A percentile compares a stretch with the other conserved stretches of the same genome.
Evolutionary conservation across 805 yeast species (phyloP).

Genomic region (Candida krabiensis): DNA sequence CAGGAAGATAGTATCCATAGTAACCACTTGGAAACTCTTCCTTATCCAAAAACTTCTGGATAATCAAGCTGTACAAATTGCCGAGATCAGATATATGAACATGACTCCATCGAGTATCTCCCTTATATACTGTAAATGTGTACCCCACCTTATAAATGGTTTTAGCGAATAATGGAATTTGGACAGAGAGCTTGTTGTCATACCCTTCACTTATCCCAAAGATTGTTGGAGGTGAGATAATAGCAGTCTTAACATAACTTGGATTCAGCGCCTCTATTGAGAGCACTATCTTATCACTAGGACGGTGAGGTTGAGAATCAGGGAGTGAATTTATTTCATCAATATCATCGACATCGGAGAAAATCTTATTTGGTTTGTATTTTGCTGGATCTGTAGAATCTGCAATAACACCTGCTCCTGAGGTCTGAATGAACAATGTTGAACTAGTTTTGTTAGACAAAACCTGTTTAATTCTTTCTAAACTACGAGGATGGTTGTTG

Average conservation of each 20-base stretch:
- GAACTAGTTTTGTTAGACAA: slow-evolving; percentile 18
- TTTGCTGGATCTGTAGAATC: slow-evolving; percentile 51
- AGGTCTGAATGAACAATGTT: slow-evolving; percentile 35
- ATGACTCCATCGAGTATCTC: slow-evolving; percentile 36
- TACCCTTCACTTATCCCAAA: slow-evolving; percentile 36
- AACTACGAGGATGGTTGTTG: slow-evolving; percentile 9
- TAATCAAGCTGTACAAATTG: slow-evolving; percentile 28
- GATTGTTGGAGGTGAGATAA: slow-evolving; percentile 36
- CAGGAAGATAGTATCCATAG: slow-evolving; percentile 38
- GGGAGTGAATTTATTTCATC: slow-evolving; percentile 30
- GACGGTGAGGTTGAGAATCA: slow-evolving; percentile 33
- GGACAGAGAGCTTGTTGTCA: slow-evolving; percentile 30
- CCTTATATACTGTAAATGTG: slow-evolving; percentile 31
- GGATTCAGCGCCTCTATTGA: slow-evolving; percentile 33
- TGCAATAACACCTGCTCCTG: slow-evolving; percentile 38
- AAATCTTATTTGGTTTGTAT: slow-evolving; percentile 41
- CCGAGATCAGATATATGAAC: slow-evolving; percentile 38
- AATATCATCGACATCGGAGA: slow-evolving; percentile 37
- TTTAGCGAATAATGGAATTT: slow-evolving; percentile 31
- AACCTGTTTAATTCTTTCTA: slow-evolving; percentile 6
- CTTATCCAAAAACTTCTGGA: slow-evolving; percentile 25
- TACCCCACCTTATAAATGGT: slow-evolving; percentile 20
- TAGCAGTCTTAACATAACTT: slow-evolving; percentile 27
- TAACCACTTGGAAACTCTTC: slow-evolving; percentile 29
- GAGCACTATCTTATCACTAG: slow-evolving; percentile 33